Evolutionary conservation across 176 grass and related monocot genomes (phyloP), one percentile per base, ranked within the genome.

Genomic region (Elymus sibiricus): DNA sequence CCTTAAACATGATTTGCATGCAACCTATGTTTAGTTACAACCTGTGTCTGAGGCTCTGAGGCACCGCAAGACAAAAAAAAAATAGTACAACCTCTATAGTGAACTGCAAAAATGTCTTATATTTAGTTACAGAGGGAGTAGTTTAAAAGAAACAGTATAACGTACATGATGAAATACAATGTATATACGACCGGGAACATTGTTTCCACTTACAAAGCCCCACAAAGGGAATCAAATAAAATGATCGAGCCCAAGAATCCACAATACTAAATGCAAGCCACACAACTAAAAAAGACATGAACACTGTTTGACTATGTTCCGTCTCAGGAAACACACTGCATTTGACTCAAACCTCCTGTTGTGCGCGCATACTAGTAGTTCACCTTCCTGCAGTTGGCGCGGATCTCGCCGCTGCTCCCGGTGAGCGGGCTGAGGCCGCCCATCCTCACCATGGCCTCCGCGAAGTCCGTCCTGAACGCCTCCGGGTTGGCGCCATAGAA

Each of bases 401-500:
- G 91, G 62, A 97, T 46, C 86, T 97, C 94, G 39, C 90, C 94
- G 27, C 79, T 78, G 79, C 44, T 63, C 37, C 94, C 90, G 13
- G 76, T 92, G 56, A 97, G 87, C 34, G 89, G 92, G 85, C 79
- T 86, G 35, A 94, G 59, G 79, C 82, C 85, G 46, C 17, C 86
- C 95, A 98, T 92, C 77, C 78, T 87, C 64, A 95, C 83, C 93
- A 98, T 98, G 29, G 93, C 76, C 32, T 26, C 86, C 8, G 86
- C 91, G 70, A 98, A 98, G 85, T 95, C 95, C 64, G 69, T 69
- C 89, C 85, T 75, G 80, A 98, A 98, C 13, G 86, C 90, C 37
- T 78, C 79, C 1, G 58, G 4, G 68, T 92, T 82, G n/a, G 83
- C 49, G 13, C 64, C 85, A 77, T 98, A 98, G 77, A 78, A 86